These are phyloP conservation scores for Aspergillus coremiiformis DNA, from an alignment of 495 filamentous ascomycete species.

Conservation along the genomic window DNA sequence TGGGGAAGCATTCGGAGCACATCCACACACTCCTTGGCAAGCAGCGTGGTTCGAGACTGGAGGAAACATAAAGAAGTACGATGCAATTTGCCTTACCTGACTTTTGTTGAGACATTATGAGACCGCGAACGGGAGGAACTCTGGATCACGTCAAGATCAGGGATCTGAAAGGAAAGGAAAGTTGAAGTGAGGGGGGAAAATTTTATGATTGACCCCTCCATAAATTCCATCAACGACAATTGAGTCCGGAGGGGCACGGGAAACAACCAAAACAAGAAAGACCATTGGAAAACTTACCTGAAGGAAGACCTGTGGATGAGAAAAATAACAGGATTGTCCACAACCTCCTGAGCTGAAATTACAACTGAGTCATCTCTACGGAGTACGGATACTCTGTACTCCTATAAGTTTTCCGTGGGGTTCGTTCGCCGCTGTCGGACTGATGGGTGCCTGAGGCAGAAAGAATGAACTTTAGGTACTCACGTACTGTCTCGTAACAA, in stretches of 20 bases:
- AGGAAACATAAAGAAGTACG: conserved; percentile 11
- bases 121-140: conserved; percentile 17
- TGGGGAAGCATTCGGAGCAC: conserved; percentile 13
- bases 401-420: conserved; percentile 1
- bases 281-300: not conserved
- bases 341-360: not conserved
- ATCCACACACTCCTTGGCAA: conserved; percentile 11
- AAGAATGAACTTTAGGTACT: not conserved
- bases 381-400: too few relatives aligned
- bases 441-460: not conserved
- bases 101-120: conserved; percentile 39
- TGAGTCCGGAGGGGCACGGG: not conserved
- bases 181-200: conserved; percentile 1
- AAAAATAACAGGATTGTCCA: conserved; percentile 1
- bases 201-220: conserved; percentile 1
- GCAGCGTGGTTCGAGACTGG: not conserved
- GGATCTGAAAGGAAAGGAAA: not conserved
- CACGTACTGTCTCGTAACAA: too few relatives aligned
- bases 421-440: conserved; percentile 14
- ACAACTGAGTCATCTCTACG: not conserved
- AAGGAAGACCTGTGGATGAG: conserved; percentile 8
- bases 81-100: conserved; percentile 30
- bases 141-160: conserved; percentile 10
- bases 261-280: not conserved
- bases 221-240: not conserved